Percentiles rank a stretch among this genome's conserved stretches.
These are phyloP conservation scores for Lentinus tigrinus DNA, from an alignment of 768 basidiomycete genomes.

Conservation along the genomic window DNA sequence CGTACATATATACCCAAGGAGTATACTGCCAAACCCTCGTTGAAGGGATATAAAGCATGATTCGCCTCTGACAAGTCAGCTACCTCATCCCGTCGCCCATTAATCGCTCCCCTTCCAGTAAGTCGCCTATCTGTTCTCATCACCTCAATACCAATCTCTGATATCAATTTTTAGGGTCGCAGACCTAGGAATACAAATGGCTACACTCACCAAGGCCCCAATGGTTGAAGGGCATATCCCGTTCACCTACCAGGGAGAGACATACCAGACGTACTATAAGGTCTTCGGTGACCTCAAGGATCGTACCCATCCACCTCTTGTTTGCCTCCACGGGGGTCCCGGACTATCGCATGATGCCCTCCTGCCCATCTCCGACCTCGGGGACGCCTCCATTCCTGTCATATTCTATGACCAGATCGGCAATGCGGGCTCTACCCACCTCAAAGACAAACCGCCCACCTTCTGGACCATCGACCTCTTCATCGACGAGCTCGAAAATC, in stretches of 20 bases:
- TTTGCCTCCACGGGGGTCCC: conserved; percentile 31
- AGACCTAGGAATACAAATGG: no score
- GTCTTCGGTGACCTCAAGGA: conserved; percentile 22
- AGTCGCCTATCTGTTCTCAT: no score
- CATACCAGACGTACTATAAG: conserved; percentile 32
- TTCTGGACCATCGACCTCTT: conserved; percentile 50
- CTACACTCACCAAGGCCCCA: not conserved
- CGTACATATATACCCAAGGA: no score
- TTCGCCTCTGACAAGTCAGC: no score
- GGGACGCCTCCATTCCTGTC: conserved; percentile 29
- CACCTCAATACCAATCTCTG: not conserved
- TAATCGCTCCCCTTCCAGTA: no score
- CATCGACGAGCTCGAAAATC: conserved; percentile 50
- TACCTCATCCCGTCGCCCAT: no score
- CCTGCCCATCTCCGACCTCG: conserved; percentile 25
- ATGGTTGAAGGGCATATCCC: conserved; percentile 19
- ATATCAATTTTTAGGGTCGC: not conserved
- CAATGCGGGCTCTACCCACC: conserved; percentile 43
- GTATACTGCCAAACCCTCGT: no score
- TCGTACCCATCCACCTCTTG: conserved; percentile 21
- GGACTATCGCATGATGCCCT: conserved; percentile 27
- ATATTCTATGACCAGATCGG: conserved; percentile 55
- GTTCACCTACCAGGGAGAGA: conserved; percentile 21
- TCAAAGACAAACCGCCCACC: conserved; percentile 27
- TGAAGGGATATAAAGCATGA: no score